Evolutionary conservation across 768 basidiomycete genomes (phyloP), one percentile per base, ranked within the genome.

Genomic region (Tricholoma hemisulphureum): DNA sequence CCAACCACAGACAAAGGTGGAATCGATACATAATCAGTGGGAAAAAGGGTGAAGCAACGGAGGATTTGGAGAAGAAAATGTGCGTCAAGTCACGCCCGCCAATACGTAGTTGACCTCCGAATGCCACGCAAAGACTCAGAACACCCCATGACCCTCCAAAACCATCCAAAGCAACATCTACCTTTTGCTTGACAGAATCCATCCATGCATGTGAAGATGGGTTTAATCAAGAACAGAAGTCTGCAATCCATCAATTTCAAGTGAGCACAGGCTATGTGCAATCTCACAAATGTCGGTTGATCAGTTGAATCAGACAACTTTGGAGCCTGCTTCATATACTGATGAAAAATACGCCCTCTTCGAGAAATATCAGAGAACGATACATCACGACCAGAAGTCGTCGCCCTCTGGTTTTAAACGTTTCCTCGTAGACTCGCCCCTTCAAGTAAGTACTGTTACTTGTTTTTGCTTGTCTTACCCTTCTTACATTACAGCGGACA

Each of bases 341-440:
- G 66, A 78, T 2, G 94, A 98, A 74, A 96, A 96, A 67, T 96
- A 83, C 68, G 76, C 73, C 6, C 79, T 98, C 16, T 98, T 81
- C 66, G 70, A 81, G 65, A 79, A 80, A 58, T 98, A 98, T 70
- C 96, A 95, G 69, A 70, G 69, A 28, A 77, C 84, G 6, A 85
- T 97, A 21, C 96, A 98, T 68, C 74, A 83, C 39, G 94, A 97
- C 45, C 61, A 69, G 1, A 71, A 79, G 2, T 83, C 80, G 28
- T 76, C 73, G 1, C 76, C 78, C 31, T 58, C 61, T 3, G 77
- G 81, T 1, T 96, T 96, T 68, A 74, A 73, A 55, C 69, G 82
- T 2, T 98, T 98, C 68, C 79, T 98, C 2, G 89, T 95, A 8
- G 79, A 88, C 6, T 83, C 87, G 6, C 92, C 94, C 1, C 76